phyloP scores from a whole-genome alignment of 108 stramenopile genomes.

The Skeletonema costatum region DNA sequence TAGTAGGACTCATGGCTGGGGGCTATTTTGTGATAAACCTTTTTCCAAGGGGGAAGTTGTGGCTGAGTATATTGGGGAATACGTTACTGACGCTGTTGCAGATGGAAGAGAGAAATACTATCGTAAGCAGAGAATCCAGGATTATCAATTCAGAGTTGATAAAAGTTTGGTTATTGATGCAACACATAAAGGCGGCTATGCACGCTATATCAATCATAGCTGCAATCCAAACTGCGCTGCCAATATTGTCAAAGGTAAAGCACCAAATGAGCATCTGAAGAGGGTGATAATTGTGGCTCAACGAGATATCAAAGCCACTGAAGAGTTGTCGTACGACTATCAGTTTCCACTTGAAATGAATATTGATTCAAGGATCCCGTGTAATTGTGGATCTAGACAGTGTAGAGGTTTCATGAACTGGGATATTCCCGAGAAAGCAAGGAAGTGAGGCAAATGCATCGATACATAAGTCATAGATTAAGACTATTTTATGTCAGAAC shows the following conservation, averaged over 20 bases:
- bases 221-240: slow-evolving; percentile 95
- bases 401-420: slow-evolving; percentile 92
- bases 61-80: slow-evolving; percentile 96
- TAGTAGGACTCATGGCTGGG: slow-evolving; percentile 83
- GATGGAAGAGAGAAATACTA: slow-evolving; percentile 90
- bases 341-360: slow-evolving; percentile 89
- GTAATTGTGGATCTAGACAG: slow-evolving; percentile 69
- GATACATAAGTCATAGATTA: too few relatives aligned
- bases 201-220: slow-evolving; percentile 96
- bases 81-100: slow-evolving; percentile 79
- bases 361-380: slow-evolving; percentile 69
- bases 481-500: too few relatives aligned
- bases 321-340: slow-evolving; percentile 98
- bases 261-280: slow-evolving; percentile 61
- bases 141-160: slow-evolving; percentile 95
- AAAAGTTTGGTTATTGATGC: slow-evolving; percentile 92
- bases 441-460: neutral
- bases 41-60: slow-evolving; percentile 86
- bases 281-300: slow-evolving; percentile 91
- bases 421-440: slow-evolving; percentile 72
- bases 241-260: slow-evolving; percentile 73
- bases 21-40: slow-evolving; percentile 76
- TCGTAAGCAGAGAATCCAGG: slow-evolving; percentile 81
- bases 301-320: slow-evolving; percentile 84
- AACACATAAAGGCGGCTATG: slow-evolving; percentile 88